These are phyloP conservation scores for Ogataea hybrid DNA, from an alignment of 1,139 yeast species.

Conservation along the genomic window DNA sequence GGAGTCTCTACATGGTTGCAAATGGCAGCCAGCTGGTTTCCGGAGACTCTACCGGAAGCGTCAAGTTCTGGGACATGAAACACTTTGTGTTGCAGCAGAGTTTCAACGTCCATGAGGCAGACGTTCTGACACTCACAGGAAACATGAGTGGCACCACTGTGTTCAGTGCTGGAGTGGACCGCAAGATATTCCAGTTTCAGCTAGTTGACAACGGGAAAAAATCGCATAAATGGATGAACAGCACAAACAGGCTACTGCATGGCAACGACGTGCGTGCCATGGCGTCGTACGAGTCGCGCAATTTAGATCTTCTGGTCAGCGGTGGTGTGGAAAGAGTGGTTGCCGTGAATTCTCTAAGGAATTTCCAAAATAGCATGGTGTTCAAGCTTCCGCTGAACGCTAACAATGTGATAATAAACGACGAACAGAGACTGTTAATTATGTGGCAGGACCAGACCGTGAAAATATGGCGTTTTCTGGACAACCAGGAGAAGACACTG, in stretches of 20 bases:
- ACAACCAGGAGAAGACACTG: constrained; percentile 38
- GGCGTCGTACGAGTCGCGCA: constrained; percentile 66
- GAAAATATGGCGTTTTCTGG: constrained; percentile 69
- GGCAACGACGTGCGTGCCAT: constrained; percentile 87
- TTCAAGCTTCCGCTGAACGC: constrained; percentile 66
- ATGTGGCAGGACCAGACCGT: constrained; percentile 84
- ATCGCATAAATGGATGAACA: too few species aligned
- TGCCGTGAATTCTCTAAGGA: constrained; percentile 64
- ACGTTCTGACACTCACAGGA: constrained; percentile 72
- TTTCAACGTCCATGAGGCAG: constrained; percentile 86
- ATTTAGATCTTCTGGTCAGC: constrained; percentile 68
- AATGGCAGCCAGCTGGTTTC: constrained; percentile 70
- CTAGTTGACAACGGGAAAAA: too few species aligned
- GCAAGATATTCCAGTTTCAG: too few species aligned
- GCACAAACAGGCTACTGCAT: constrained; percentile 81
- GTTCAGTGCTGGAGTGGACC: constrained; percentile 91
- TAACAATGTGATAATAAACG: constrained; percentile 53
- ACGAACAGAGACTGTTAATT: constrained; percentile 50
- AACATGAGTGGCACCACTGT: constrained; percentile 62
- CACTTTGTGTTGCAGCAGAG: constrained; percentile 76
- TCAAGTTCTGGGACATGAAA: constrained; percentile 88
- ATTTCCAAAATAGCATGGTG: constrained; percentile 74
- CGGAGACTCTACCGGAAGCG: constrained; percentile 94
- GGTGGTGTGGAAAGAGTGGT: constrained; percentile 89
- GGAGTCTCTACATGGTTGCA: constrained; percentile 76